Evolutionary conservation across 768 basidiomycete genomes (phyloP).

Genomic region (Mycena vulgaris): DNA sequence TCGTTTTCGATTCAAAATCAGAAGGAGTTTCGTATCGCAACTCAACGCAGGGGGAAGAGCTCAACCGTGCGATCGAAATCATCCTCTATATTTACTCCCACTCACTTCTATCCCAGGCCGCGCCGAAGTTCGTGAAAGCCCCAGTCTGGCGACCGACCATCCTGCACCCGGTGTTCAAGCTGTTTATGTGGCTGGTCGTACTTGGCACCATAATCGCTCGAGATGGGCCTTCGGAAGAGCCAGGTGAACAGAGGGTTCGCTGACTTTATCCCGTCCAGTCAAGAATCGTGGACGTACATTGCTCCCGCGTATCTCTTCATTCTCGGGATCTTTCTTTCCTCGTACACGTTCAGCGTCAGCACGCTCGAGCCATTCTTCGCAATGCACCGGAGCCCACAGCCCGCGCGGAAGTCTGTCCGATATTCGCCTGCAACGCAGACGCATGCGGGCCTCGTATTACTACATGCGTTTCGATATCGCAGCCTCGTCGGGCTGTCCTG

Average conservation of each 20-base stretch:
- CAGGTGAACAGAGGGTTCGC: constrained; percentile 13
- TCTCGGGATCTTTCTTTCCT: constrained; percentile 13
- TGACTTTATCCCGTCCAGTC: not conserved
- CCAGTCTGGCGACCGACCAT: not conserved
- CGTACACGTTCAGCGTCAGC: constrained; percentile 24
- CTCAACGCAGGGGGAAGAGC: not conserved
- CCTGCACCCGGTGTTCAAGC: constrained; percentile 3
- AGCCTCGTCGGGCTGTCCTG: constrained; percentile 13
- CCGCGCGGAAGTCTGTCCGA: constrained; percentile 18
- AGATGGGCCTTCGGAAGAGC: not conserved
- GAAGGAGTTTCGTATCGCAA: not conserved
- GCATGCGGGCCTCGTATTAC: not conserved
- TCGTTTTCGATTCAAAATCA: not conserved
- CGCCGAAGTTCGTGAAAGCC: not conserved
- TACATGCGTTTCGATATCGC: constrained; percentile 9
- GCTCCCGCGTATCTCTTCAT: constrained; percentile 26
- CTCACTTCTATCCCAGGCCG: not conserved
- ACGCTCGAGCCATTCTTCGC: constrained; percentile 17
- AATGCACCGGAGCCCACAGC: constrained; percentile 17
- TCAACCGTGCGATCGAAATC: not conserved
- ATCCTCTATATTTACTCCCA: not conserved
- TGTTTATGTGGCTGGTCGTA: not conserved
- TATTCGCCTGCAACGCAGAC: constrained; percentile 22
- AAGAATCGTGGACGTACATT: constrained; percentile 23
- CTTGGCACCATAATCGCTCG: constrained; percentile 5